Conservation (phyloP, 106 monocot species). For the Agapanthus africanus region DNA sequence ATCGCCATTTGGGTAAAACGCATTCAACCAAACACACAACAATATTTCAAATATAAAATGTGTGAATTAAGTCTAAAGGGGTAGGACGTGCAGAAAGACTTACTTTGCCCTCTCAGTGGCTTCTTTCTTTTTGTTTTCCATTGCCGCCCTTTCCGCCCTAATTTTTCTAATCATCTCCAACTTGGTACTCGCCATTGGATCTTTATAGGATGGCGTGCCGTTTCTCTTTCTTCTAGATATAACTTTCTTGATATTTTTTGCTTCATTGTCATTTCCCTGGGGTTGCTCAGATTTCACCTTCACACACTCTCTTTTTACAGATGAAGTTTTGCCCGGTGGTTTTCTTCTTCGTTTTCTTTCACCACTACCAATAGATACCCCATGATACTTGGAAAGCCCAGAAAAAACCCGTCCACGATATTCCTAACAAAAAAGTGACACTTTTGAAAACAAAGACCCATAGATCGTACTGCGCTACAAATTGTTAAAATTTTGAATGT, state of each 20-base stretch:
- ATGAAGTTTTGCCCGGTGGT: conserved; percentile 18
- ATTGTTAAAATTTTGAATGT: no score
- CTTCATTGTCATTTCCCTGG: conserved; percentile 17
- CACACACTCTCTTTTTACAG: conserved; percentile 16
- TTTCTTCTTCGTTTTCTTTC: conserved; percentile 50
- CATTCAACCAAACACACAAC: no score
- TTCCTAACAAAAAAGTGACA: conserved; percentile 35
- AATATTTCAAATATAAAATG: conserved; percentile 3
- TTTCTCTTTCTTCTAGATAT: conserved; percentile 37
- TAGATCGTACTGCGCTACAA: no score
- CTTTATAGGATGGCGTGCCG: conserved; percentile 51
- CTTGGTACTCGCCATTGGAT: conserved; percentile 77
- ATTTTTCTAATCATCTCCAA: conserved; percentile 93
- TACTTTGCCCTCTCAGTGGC: conserved; percentile 80
- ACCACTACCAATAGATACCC: conserved; percentile 37
- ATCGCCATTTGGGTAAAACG: conserved; percentile 3
- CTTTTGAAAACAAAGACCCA: no score
- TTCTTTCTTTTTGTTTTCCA: conserved; percentile 66
- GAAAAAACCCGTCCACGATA: conserved; percentile 74
- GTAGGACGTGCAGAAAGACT: conserved; percentile 4
- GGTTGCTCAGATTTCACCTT: conserved; percentile 29
- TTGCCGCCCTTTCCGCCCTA: conserved; percentile 46
- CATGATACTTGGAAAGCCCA: conserved; percentile 73
- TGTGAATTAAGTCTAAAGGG: background rate
- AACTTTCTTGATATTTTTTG: conserved; percentile 25